phyloP scores from a whole-genome alignment of 305 asterid genomes.

The Fraxinus floribunda region DNA sequence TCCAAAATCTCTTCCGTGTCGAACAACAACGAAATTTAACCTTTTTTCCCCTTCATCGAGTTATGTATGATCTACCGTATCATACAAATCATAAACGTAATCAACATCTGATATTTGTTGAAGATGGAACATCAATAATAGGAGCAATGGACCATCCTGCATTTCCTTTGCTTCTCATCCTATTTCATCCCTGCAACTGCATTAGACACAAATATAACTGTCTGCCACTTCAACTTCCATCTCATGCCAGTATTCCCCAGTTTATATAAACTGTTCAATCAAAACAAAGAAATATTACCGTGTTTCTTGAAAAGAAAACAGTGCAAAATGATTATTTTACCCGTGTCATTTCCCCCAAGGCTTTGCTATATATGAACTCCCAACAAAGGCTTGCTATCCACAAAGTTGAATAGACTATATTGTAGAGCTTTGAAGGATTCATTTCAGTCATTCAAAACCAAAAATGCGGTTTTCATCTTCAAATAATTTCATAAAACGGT shows the following conservation, averaged over 20 bases:
- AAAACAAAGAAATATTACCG: conserved; percentile 3
- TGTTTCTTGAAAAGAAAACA: conserved; percentile 23
- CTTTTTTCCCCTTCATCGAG: not conserved
- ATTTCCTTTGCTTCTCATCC: not conserved
- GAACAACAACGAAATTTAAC: not conserved
- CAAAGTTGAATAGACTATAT: conserved; percentile 8
- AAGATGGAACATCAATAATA: conserved; percentile 47
- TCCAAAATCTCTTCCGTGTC: not conserved
- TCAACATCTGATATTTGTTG: conserved; percentile 25
- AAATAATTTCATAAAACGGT: conserved; percentile 53
- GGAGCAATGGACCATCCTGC: conserved; percentile 28
- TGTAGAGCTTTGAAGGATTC: not conserved
- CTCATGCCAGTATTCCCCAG: not conserved
- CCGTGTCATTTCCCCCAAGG: conserved; percentile 32
- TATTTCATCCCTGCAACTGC: conserved; percentile 15
- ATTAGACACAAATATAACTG: conserved; percentile 10
- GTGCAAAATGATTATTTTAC: conserved; percentile 23
- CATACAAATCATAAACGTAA: not conserved
- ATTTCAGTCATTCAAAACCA: not conserved
- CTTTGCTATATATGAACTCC: conserved; percentile 42
- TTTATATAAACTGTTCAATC: not conserved
- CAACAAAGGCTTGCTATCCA: conserved; percentile 14
- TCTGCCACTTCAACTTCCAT: conserved; percentile 39
- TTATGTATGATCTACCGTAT: not conserved
- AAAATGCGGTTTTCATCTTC: conserved; percentile 51